phyloP scores from a whole-genome alignment of 495 filamentous ascomycete species.

The Aspergillus bertholletiae region DNA sequence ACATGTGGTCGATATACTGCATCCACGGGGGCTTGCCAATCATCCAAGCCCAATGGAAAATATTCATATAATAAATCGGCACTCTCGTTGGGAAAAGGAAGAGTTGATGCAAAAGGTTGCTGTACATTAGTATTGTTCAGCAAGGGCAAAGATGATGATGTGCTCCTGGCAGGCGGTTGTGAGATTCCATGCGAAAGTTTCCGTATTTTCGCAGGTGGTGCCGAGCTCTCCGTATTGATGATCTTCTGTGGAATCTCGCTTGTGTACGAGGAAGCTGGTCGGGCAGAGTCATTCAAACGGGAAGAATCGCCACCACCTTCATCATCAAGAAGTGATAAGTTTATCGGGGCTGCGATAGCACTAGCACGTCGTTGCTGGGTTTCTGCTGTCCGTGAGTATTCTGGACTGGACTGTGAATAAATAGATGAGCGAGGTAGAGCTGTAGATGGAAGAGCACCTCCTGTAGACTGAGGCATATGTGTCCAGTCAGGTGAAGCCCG shows the following conservation, averaged over 20 bases:
- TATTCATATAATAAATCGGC: constrained; percentile 86
- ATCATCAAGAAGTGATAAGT: constrained; percentile 72
- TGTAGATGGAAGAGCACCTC: constrained; percentile 24
- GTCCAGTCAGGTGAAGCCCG: constrained; percentile 39
- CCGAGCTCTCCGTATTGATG: constrained; percentile 25
- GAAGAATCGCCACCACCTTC: constrained; percentile 41
- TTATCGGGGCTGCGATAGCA: constrained; percentile 55
- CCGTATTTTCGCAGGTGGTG: constrained; percentile 41
- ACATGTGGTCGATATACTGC: constrained; percentile 91
- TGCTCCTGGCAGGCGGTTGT: constrained; percentile 30
- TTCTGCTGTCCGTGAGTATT: constrained; percentile 39
- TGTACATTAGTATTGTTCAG: constrained; percentile 37
- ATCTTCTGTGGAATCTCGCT: constrained; percentile 27
- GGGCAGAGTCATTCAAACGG: constrained; percentile 19
- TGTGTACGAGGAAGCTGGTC: constrained; percentile 22
- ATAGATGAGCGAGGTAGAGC: constrained; percentile 36
- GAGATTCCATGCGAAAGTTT: constrained; percentile 36
- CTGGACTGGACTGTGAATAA: constrained; percentile 54
- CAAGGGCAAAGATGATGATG: constrained; percentile 32
- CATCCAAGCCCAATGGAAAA: constrained; percentile 82
- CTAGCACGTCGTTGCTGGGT: constrained; percentile 24
- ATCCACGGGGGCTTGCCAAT: constrained; percentile 90
- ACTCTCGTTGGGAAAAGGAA: constrained; percentile 63
- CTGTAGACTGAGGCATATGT: constrained; percentile 29
- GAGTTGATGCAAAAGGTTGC: constrained; percentile 35